Conservation (phyloP, 176 grass and related monocot species). For the Eragrostis nindensis region DNA sequence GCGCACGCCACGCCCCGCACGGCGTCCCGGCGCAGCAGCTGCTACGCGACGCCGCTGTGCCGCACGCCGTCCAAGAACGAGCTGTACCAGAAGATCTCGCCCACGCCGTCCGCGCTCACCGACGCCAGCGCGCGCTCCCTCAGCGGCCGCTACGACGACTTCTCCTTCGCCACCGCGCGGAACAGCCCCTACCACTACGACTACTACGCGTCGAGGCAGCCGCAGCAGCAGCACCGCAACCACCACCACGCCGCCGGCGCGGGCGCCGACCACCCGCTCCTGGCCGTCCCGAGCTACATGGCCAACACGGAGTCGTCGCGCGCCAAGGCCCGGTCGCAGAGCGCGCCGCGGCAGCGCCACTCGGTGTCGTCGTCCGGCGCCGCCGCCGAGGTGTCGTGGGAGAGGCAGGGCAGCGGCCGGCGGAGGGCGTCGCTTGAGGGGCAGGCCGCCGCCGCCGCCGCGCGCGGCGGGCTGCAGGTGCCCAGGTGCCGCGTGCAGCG, state of each 20-base stretch:
- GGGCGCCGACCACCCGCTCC: slow-evolving; percentile 38
- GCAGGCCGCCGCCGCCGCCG: not conserved
- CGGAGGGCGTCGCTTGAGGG: slow-evolving; percentile 67
- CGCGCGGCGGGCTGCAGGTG: not conserved
- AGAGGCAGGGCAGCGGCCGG: slow-evolving; percentile 54
- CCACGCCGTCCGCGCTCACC: slow-evolving; percentile 66
- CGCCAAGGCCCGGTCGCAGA: slow-evolving; percentile 78
- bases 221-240: slow-evolving; percentile 6
- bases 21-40: slow-evolving; percentile 47
- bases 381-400: slow-evolving; percentile 22
- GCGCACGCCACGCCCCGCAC: slow-evolving; percentile 34
- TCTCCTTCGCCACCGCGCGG: slow-evolving; percentile 72
- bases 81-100: slow-evolving; percentile 52
- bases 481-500: slow-evolving; percentile 43
- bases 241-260: not conserved
- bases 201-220: not conserved
- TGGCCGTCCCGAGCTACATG: slow-evolving; percentile 77
- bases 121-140: slow-evolving; percentile 65
- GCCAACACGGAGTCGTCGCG: slow-evolving; percentile 81
- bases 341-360: slow-evolving; percentile 67
- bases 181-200: slow-evolving; percentile 42
- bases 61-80: slow-evolving; percentile 60
- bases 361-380: slow-evolving; percentile 40
- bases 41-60: slow-evolving; percentile 59
- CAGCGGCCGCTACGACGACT: slow-evolving; percentile 71